Evolutionary conservation across 305 asterid genomes (phyloP).

Genomic region (Plantago coronopus): DNA sequence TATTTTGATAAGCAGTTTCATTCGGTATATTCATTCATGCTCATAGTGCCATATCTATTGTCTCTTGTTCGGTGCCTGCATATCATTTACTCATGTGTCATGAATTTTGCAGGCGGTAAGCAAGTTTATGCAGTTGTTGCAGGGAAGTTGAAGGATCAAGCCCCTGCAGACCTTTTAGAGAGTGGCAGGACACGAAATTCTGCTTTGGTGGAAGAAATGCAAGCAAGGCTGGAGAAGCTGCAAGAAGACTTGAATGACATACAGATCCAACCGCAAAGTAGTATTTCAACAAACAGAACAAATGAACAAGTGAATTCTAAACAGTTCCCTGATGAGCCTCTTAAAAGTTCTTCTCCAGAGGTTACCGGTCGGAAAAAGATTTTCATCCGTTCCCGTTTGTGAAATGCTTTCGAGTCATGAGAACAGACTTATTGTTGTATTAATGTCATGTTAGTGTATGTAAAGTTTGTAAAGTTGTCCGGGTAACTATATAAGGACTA

Average conservation of each 20-base stretch:
- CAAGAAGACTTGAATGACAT: conserved; percentile 35
- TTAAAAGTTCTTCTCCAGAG: conserved; percentile 29
- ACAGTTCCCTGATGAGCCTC: conserved; percentile 34
- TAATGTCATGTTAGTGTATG: too few relatives aligned
- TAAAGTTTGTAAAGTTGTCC: too few relatives aligned
- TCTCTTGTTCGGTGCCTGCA: too few relatives aligned
- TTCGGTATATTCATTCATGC: too few relatives aligned
- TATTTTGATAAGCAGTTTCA: too few relatives aligned
- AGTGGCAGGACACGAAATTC: conserved; percentile 31
- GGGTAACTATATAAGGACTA: too few relatives aligned
- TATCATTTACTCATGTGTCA: too few relatives aligned
- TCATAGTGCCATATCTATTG: too few relatives aligned
- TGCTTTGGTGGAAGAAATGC: conserved; percentile 51
- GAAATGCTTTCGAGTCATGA: conserved; percentile 12
- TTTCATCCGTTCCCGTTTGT: conserved; percentile 66
- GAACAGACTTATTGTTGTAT: too few relatives aligned
- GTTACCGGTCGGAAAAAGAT: conserved; percentile 33
- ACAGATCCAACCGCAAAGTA: conserved; percentile 19
- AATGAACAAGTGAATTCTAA: conserved; percentile 32
- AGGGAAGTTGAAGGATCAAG: conserved; percentile 36
- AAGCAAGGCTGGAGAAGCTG: conserved; percentile 55
- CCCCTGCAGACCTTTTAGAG: conserved; percentile 26
- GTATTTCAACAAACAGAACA: conserved; percentile 25
- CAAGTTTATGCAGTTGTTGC: conserved; percentile 39
- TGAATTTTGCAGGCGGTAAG: conserved; percentile 33